Evolutionary conservation across 2,329 filamentous ascomycete genomes (phyloP).

Genomic region (Rhynchosporium agropyri): DNA sequence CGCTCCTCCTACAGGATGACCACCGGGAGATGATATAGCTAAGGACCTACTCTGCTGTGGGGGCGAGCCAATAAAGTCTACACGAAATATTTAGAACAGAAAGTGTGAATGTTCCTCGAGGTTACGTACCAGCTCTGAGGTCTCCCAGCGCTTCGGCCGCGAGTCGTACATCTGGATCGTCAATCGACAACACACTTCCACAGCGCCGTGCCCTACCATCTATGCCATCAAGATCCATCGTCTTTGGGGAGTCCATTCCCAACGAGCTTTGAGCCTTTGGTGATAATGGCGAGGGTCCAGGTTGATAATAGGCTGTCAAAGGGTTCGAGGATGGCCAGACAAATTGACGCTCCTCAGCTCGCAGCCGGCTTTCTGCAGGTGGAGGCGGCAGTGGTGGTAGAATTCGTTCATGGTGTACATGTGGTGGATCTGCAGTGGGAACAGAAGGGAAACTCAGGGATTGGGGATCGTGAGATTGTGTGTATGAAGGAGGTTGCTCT

Average conservation of each 20-base stretch:
- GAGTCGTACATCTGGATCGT: conserved; percentile 68
- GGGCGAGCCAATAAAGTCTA: conserved; percentile 70
- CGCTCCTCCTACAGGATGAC: conserved; percentile 34
- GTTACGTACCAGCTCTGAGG: conserved; percentile 66
- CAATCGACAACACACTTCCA: conserved; percentile 48
- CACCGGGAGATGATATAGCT: conserved; percentile 44
- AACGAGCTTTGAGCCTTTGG: conserved; percentile 32
- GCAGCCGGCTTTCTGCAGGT: conserved; percentile 32
- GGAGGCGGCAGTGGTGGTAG: conserved; percentile 39
- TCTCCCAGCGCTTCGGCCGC: conserved; percentile 78
- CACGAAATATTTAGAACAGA: conserved; percentile 24
- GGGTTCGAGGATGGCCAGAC: conserved; percentile 43
- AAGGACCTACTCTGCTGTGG: conserved; percentile 40
- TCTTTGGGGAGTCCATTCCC: conserved; percentile 34
- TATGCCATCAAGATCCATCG: conserved; percentile 40
- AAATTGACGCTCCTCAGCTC: conserved; percentile 36
- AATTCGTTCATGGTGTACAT: conserved; percentile 40
- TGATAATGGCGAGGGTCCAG: conserved; percentile 39
- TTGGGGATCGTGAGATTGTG: conserved; percentile 40
- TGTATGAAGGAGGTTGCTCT: conserved; percentile 39
- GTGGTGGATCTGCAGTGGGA: conserved; percentile 37
- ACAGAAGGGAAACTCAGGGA: conserved; percentile 37
- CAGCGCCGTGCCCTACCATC: conserved; percentile 38
- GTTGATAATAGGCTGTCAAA: conserved; percentile 42
- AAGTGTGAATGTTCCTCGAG: conserved; percentile 18